Percentiles rank a stretch among this genome's conserved stretches.
phyloP scores from a whole-genome alignment of 768 basidiomycete species.

The Coprinellus aureogranulatus region DNA sequence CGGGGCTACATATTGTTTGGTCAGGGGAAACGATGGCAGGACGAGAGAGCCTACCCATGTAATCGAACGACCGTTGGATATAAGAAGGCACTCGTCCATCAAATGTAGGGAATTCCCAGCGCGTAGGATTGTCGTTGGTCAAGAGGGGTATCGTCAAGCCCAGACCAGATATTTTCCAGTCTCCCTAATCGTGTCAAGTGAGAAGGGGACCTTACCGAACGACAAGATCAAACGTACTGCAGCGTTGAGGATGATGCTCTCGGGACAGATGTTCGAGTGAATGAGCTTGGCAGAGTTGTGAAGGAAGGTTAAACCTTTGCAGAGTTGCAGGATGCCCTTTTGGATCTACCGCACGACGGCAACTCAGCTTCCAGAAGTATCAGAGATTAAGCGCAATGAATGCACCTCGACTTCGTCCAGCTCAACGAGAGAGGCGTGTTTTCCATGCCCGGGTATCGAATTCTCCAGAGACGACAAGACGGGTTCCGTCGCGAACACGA shows the following conservation, averaged over 20 bases:
- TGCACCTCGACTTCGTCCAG: constrained; percentile 92
- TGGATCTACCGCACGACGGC: constrained; percentile 63
- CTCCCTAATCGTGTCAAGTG: constrained; percentile 58
- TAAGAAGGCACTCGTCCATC: constrained; percentile 78
- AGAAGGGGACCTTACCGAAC: not conserved
- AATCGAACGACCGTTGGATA: constrained; percentile 91
- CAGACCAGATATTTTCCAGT: constrained; percentile 95
- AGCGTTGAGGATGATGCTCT: constrained; percentile 85
- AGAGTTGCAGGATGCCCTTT: constrained; percentile 91
- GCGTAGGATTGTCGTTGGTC: constrained; percentile 66
- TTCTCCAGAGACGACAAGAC: constrained; percentile 78
- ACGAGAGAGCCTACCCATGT: constrained; percentile 64
- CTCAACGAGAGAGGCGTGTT: constrained; percentile 62
- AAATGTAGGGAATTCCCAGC: constrained; percentile 89
- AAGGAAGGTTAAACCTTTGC: constrained; percentile 86
- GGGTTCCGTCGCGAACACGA: constrained; percentile 92
- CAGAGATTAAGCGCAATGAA: not conserved
- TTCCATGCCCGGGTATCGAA: constrained; percentile 65
- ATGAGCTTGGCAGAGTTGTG: constrained; percentile 90
- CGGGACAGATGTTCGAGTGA: constrained; percentile 86
- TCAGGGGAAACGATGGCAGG: not conserved
- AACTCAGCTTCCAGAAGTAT: constrained; percentile 7
- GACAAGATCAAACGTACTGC: constrained; percentile 51
- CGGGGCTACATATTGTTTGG: constrained; percentile 55
- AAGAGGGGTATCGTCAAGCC: constrained; percentile 81